Base-by-base conservation (phyloP, 768 basidiomycete genomes). In the Sporobolomyces roseus region DNA sequence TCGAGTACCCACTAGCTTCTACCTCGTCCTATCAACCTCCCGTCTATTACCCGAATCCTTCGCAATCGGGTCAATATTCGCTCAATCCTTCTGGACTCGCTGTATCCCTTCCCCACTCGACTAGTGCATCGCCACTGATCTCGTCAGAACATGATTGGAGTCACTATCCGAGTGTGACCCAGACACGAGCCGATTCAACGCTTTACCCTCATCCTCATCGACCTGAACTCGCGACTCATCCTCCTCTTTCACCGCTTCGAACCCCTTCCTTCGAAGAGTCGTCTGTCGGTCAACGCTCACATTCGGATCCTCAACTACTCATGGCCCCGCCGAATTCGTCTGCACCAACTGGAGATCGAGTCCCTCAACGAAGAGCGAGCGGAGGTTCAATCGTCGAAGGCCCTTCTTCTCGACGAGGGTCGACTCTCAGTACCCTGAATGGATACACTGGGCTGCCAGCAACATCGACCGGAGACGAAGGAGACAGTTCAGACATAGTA, bases 351-450 rank as follows among this genome's bases (percentile, higher is more conserved):
- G 50, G 25, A 33, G 19, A 36, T 21, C 21, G 5, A 9, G 19
- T 13, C 14, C 4, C 4, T 14, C 30, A 32, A 10, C 33, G 32
- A 12, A 30, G 52, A 17, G 32, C 32, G 10, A 53, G 35, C 19
- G 32, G 30, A 21, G 29, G 30, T 13, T 53, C 52, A 30, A 53
- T 30, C 19, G 4, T 53, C 3, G 52, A 36, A 14, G 52, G 32
- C 4, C 25, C 52, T 13, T 10, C 54, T 7, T 3, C n/a, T 9
- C 33, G 54, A 16, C 33, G 54, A 4, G 2, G 54, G n/a, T 55
- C 54, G 54, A 55, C 54, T 4, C n/a, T 55, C 23, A 55, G 54
- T 33, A 21, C 25, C 21, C n/a, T 36, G 14, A 55, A 35, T n/a
- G n/a, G n/a, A 25, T 55, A 25, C 54, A 8, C 13, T 8, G n/a